phyloP scores from a whole-genome alignment of 768 basidiomycete species.

The Termitomyces bulborhizus region DNA sequence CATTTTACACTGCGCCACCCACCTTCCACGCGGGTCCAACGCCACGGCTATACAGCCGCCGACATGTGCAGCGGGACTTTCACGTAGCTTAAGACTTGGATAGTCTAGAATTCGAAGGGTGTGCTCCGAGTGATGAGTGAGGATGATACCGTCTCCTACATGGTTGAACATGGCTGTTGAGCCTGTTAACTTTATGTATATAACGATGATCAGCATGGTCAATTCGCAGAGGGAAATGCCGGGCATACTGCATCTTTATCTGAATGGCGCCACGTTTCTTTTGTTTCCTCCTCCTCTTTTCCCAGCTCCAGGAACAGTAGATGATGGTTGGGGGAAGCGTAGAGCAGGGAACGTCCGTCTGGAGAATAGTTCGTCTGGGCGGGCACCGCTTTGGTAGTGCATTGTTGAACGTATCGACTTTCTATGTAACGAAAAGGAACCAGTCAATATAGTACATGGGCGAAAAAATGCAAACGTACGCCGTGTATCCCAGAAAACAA shows the following conservation, averaged over 20 bases:
- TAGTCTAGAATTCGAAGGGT: slow-evolving; percentile 66
- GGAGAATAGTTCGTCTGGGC: slow-evolving; percentile 67
- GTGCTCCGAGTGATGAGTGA: slow-evolving; percentile 59
- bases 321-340: slow-evolving; percentile 53
- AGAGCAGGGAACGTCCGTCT: slow-evolving; percentile 61
- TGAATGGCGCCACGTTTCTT: slow-evolving; percentile 39
- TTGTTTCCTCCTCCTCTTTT: slow-evolving; percentile 43
- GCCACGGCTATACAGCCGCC: slow-evolving; percentile 75
- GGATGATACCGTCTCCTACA: slow-evolving; percentile 62
- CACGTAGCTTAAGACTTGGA: slow-evolving; percentile 51
- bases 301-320: slow-evolving; percentile 57
- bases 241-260: slow-evolving; percentile 43
- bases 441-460: neutral
- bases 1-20: slow-evolving; percentile 4
- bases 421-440: slow-evolving; percentile 32
- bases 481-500: slow-evolving; percentile 83
- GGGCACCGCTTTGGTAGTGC: slow-evolving; percentile 52
- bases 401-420: slow-evolving; percentile 61
- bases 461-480: slow-evolving; percentile 40
- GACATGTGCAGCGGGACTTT: slow-evolving; percentile 69
- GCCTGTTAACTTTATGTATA: slow-evolving; percentile 35
- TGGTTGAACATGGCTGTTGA: slow-evolving; percentile 76
- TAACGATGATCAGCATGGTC: neutral
- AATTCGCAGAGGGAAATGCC: neutral
- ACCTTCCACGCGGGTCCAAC: slow-evolving; percentile 76